A percentile compares a stretch with the other conserved stretches of the same genome.
Conservation (phyloP, 495 filamentous ascomycete genomes). For the Margaritispora aquatica region DNA sequence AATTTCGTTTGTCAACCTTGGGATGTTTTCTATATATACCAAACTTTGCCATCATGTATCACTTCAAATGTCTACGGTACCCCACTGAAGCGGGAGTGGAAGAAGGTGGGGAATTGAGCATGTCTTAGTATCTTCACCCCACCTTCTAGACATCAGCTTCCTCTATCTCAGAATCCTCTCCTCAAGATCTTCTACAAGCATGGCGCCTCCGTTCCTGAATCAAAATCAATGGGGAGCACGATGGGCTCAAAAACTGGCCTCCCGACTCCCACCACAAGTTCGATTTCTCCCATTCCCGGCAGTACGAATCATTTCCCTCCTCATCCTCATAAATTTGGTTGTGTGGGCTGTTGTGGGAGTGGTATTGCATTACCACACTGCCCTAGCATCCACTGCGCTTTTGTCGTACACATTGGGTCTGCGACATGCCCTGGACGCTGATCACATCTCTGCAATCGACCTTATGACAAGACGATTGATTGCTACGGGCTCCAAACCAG, state of each 20-base stretch:
- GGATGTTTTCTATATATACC: too few species aligned
- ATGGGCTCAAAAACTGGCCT: not conserved
- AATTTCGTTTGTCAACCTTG: too few species aligned
- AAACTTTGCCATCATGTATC: too few species aligned
- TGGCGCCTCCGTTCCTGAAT: not conserved
- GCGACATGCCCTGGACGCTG: constrained; percentile 90
- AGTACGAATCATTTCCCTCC: constrained; percentile 58
- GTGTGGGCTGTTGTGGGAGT: constrained; percentile 71
- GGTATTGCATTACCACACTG: constrained; percentile 49
- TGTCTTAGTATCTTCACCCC: not conserved
- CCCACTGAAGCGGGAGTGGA: not conserved
- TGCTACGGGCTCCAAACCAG: constrained; percentile 76
- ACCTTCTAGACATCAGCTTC: not conserved
- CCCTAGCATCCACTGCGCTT: constrained; percentile 70
- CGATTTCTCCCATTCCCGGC: constrained; percentile 56
- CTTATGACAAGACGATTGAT: constrained; percentile 91
- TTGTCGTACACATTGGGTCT: constrained; percentile 86
- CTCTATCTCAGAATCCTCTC: not conserved
- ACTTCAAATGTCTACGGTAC: not conserved
- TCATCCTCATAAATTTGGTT: too few species aligned
- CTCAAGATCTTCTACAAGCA: not conserved
- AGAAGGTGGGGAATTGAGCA: not conserved
- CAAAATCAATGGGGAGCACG: not conserved
- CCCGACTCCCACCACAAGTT: constrained; percentile 9
- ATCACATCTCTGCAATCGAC: constrained; percentile 96